Evolutionary conservation across 768 basidiomycete species (phyloP), one percentile per base, ranked within the genome.

Genomic region (Tricholoma sp.): DNA sequence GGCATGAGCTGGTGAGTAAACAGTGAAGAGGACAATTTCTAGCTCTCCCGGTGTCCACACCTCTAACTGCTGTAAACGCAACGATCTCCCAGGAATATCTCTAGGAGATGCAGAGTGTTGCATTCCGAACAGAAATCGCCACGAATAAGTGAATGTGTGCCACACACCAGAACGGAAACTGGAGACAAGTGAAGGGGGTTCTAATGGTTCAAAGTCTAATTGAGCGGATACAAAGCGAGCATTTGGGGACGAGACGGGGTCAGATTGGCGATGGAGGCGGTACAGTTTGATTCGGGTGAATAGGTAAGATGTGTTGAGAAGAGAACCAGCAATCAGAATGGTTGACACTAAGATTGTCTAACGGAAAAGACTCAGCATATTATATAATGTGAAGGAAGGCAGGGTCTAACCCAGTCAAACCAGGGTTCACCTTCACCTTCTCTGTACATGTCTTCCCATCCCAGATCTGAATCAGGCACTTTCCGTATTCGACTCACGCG

Each of bases 1-100:
- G 1, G 80, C 77, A 62, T 93, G 90, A 12, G 79, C 83, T 39
- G 91, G 91, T 0, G 91, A 93, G 71, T 92, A 94, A 22, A 91
- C 70, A 41, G 80, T 78, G 59, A 94, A 86, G 29, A 94, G 72
- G 60, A 77, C 78, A 59, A 83, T 75, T 66, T 92, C 89, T 39
- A 89, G 71, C 61, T 85, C 83, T 18, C 83, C 84, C 2, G 92
- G 91, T 11, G 79, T 75, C 91, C 91, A 94, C 49, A 88, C 78
- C 52, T 89, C 84, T 52, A 94, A 71, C 66, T 89, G 85, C 66
- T 91, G 89, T n/a, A 92, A 80, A 46, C 78, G 76, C 27, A 79
- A 71, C 4, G 72, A 74, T 43, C 74, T 80, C 14, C 75, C 72
- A 24, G 70, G 70, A 24, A 72, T 69, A n/a, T 74, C 66, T 3